Percentiles rank a stretch among this genome's conserved stretches.
Conservation (phyloP, 805 yeast genomes). For the Dipodascus albidus region DNA sequence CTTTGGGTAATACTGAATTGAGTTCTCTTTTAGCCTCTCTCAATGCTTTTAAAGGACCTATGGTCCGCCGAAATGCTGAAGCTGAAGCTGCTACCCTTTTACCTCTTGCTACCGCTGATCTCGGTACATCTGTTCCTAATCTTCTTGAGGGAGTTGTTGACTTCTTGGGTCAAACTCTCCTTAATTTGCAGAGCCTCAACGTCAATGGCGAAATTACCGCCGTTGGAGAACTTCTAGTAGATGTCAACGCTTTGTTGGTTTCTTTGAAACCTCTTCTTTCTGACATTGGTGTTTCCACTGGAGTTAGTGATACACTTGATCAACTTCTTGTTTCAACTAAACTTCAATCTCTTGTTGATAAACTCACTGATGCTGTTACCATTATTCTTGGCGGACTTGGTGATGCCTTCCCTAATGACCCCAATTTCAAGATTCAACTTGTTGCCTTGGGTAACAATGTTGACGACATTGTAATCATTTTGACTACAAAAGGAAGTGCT, state of each 20-base stretch:
- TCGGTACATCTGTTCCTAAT: not conserved
- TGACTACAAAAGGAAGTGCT: not conserved
- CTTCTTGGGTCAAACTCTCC: not conserved
- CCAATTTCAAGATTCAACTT: not conserved
- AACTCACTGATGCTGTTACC: not conserved
- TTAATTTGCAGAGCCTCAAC: not conserved
- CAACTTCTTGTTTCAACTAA: not conserved
- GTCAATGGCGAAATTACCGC: not conserved
- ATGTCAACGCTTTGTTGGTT: not conserved
- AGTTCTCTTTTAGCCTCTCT: not conserved
- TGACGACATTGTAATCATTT: not conserved
- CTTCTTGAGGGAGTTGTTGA: not conserved
- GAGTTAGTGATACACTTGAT: not conserved
- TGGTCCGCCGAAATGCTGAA: not conserved
- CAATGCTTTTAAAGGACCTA: conserved; percentile 1
- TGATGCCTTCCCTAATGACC: not conserved
- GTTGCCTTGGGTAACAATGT: not conserved
- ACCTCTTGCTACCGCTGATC: too few species aligned
- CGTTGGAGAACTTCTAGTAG: not conserved
- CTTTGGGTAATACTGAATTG: not conserved
- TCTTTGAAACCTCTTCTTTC: not conserved
- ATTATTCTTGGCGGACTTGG: not conserved
- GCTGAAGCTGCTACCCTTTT: not conserved
- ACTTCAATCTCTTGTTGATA: not conserved
- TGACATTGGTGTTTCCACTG: not conserved